Evolutionary conservation across 495 filamentous ascomycete genomes (phyloP), one percentile per base, ranked within the genome.

Genomic region (Poronia punctata): DNA sequence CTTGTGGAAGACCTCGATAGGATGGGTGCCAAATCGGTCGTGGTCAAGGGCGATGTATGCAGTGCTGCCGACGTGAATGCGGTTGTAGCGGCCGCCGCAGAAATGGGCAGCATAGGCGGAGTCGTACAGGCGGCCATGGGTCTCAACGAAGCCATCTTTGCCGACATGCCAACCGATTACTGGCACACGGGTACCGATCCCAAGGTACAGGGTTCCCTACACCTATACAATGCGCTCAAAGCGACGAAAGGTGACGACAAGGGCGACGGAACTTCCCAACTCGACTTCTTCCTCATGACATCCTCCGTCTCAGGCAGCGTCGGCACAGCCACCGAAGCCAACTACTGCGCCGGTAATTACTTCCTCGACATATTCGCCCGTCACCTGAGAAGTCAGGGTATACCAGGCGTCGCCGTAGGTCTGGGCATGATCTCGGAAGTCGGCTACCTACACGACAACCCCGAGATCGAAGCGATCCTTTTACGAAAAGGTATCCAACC

Each of bases 131-230:
- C 45, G 5, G 54, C 60, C 7, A 62, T 64, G 62, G 67, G 75
- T 11, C 65, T 63, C 6, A 24, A 67, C 29, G 74, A 76, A 25
- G 38, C 54, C 2, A 36, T 61, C 0, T 66, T 74, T 25, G 57
- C 59, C 10, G 56, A 62, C 10, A 68, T 75, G 59, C 56, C 54
- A 5, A 50, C 47, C 22, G 48, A 62, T 1, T 38, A 59, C 4
- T 72, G 64, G 41, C 43, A 56, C 11, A 54, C 42, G 1, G 64
- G 53, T 9, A 60, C 64, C 2, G 39, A 49, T 8, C 62, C 69
- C 0, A 75, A 75, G 45, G 60, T 71, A 33, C 54, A 65, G 18
- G 64, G 62, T 0, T 48, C 61, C 2, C 60, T 53, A 52, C 59
- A 66, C 32, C 20, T 68, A 7, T 56, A 64, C 19, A 40, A 46